Evolutionary conservation across 1,284 basidiomycete genomes (phyloP).

Genomic region (Rugosomyces carneus): DNA sequence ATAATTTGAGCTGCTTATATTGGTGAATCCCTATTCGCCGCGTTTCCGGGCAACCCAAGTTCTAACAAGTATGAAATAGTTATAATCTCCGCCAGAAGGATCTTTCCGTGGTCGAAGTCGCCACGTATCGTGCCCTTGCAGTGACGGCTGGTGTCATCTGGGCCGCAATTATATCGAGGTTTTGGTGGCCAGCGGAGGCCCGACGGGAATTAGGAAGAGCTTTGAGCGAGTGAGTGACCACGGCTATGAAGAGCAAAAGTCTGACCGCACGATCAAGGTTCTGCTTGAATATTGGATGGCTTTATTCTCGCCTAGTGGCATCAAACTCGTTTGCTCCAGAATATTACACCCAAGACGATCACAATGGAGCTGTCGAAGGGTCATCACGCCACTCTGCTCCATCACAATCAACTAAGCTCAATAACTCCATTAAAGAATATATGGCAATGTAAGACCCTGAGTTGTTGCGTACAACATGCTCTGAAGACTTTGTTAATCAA

Average conservation of each 20-base stretch:
- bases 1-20: conserved; percentile 89
- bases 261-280: conserved; percentile 41
- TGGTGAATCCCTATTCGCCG: conserved; percentile 44
- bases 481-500: conserved; percentile 25
- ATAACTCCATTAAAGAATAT: conserved; percentile 72
- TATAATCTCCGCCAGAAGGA: conserved; percentile 79
- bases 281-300: conserved; percentile 77
- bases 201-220: conserved; percentile 80
- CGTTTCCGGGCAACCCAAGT: neutral
- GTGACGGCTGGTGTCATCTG: conserved; percentile 89
- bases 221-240: conserved; percentile 61
- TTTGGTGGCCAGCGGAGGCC: conserved; percentile 95
- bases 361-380: conserved; percentile 23
- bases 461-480: neutral
- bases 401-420: conserved; percentile 37
- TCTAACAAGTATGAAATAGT: conserved; percentile 30
- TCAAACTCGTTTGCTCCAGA: conserved; percentile 64
- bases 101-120: conserved; percentile 67
- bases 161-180: conserved; percentile 82
- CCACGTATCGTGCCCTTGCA: conserved; percentile 69
- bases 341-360: conserved; percentile 27
- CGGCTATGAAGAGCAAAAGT: neutral
- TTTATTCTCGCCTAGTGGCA: conserved; percentile 75
- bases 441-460: conserved; percentile 75
- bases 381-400: conserved; percentile 32